phyloP scores from a whole-genome alignment of 352 stramenopile species.

The Blastocystis sp. region DNA sequence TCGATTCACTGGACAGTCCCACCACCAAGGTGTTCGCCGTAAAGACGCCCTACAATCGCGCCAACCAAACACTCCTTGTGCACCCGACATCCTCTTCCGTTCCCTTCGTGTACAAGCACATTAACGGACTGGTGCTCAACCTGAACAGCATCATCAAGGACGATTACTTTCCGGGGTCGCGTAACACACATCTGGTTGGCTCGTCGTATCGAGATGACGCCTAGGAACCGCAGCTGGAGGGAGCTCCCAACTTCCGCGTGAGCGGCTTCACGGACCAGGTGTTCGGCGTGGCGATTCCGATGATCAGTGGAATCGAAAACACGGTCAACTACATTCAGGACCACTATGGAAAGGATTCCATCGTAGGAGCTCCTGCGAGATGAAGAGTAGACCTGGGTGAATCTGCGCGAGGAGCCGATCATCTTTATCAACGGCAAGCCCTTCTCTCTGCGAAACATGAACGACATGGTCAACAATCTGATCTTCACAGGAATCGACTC shows the following conservation, averaged over 20 bases:
- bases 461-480: conserved; percentile 73
- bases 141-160: conserved; percentile 72
- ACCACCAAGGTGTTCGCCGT: conserved; percentile 59
- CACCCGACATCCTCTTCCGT: too few relatives aligned
- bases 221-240: conserved; percentile 66
- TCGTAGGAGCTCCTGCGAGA: conserved; percentile 60
- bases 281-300: conserved; percentile 58
- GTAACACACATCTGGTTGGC: conserved; percentile 36
- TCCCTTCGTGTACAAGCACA: conserved; percentile 70
- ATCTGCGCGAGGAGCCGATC: conserved; percentile 76
- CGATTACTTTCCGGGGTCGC: conserved; percentile 73
- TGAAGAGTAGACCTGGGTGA: conserved; percentile 67
- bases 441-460: conserved; percentile 71
- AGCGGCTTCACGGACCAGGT: conserved; percentile 65
- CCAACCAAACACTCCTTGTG: conserved; percentile 69
- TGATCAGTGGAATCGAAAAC: conserved; percentile 49
- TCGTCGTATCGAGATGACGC: conserved; percentile 59
- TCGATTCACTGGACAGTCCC: conserved; percentile 28
- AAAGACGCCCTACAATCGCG: conserved; percentile 73
- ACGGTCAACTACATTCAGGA: conserved; percentile 58
- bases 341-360: conserved; percentile 67
- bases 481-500: conserved; percentile 74
- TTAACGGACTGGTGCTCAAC: conserved; percentile 67
- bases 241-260: conserved; percentile 73
- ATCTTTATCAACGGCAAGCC: conserved; percentile 74